Evolutionary conservation across 257 asterid species (phyloP), one percentile per base, ranked within the genome.

Genomic region (Perilla frutescens): DNA sequence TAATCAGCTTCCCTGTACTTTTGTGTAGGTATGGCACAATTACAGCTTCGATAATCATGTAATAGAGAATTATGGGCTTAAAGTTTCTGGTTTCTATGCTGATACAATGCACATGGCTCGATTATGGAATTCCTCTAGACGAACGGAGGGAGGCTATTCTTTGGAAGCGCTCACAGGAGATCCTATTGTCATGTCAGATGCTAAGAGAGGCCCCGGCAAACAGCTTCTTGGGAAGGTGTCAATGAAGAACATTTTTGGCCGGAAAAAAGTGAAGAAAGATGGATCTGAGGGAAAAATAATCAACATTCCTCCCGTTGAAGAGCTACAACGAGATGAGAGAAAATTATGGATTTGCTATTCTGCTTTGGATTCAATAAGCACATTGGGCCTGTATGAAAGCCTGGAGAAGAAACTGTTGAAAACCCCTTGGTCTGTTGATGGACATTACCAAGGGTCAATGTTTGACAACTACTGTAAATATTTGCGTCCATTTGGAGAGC

Each of bases 21-120:
- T 74, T 49, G 58, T 86, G 80, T 76, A 95, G 99, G 99, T 95
- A 44, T 95, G 99, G 99, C 99, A 95, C 86, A 95, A 95, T 78
- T 95, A 92, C 75, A 95, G 99, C 81, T 95, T 95, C 72, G 99
- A 95, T 84, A 88, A 77, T 81, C 99, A 95, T 64, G 81, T 95
- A 56, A 73, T 92, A 48, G 97, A 95, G 85, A 95, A 95, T 70
- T 92, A 90, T 59, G 99, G 93, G 70, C 70, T 94, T 26, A 89
- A 87, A 79, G 41, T 92, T 62, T 81, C 89, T 75, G 99, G 99
- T 57, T 95, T 95, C 83, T 81, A 82, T 70, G 99, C 97, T 56
- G 99, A 95, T 82, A 95, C 99, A 5, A 92, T 95, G 98, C 99
- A 95, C 87, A 92, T 92, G 99, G 98, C 98, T 76, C 96, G 98